Evolutionary conservation across 495 filamentous ascomycete genomes (phyloP).

Genomic region (Evernia prunastri): DNA sequence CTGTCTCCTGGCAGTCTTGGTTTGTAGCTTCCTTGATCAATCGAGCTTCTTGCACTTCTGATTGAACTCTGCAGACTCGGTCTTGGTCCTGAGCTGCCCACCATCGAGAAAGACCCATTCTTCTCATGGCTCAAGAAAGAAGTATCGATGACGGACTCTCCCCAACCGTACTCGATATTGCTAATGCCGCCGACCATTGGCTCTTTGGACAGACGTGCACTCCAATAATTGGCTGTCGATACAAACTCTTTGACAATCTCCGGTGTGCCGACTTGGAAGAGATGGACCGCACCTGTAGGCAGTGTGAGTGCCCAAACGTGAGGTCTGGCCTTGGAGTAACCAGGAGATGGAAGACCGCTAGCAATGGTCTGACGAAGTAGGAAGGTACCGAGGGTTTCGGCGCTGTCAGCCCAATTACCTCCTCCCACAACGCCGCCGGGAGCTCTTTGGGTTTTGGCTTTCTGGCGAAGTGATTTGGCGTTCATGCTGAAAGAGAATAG

Average conservation of each 20-base stretch:
- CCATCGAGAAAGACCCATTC: slow-evolving; percentile 37
- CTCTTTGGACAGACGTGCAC: slow-evolving; percentile 84
- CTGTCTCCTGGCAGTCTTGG: slow-evolving; percentile 78
- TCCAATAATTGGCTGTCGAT: slow-evolving; percentile 95
- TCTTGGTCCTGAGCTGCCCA: slow-evolving; percentile 36
- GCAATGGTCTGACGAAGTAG: slow-evolving; percentile 88
- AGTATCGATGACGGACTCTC: slow-evolving; percentile 76
- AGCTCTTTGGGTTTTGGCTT: slow-evolving; percentile 49
- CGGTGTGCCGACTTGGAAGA: slow-evolving; percentile 93
- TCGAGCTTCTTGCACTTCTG: slow-evolving; percentile 52
- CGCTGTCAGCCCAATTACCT: slow-evolving; percentile 95
- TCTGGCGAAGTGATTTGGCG: slow-evolving; percentile 64
- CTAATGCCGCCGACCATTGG: slow-evolving; percentile 86
- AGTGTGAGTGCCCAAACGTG: slow-evolving; percentile 95
- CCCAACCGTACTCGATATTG: slow-evolving; percentile 98
- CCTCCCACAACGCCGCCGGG: slow-evolving; percentile 72
- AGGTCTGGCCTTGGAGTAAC: slow-evolving; percentile 83
- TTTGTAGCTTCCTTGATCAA: slow-evolving; percentile 57
- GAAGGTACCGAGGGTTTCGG: slow-evolving; percentile 79
- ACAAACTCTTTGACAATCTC: slow-evolving; percentile 96
- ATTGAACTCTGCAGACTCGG: slow-evolving; percentile 67
- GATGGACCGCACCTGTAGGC: slow-evolving; percentile 87
- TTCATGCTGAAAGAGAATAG: slow-evolving; percentile 83
- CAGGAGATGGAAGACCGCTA: slow-evolving; percentile 78
- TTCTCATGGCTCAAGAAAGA: slow-evolving; percentile 53